phyloP scores from a whole-genome alignment of 306 rosid species.

The Fragaria iinumae region DNA sequence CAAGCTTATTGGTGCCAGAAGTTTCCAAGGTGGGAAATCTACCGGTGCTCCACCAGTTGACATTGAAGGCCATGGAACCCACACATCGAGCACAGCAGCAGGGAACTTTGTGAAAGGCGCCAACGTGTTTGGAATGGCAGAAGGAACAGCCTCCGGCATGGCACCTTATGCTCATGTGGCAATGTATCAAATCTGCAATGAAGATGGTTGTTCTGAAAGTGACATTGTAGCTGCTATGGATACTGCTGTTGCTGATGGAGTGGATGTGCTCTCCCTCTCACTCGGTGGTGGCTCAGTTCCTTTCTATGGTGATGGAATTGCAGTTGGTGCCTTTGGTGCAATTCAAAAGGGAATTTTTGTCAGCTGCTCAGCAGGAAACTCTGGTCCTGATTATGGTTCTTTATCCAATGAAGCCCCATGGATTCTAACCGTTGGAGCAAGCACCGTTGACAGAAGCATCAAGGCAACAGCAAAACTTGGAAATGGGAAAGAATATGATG shows the following conservation, averaged over 20 bases:
- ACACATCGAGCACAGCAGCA: conserved; percentile 58
- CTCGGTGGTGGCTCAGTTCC: conserved; percentile 26
- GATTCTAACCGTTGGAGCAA: conserved; percentile 40
- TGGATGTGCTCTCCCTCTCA: conserved; percentile 71
- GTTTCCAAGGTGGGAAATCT: conserved; percentile 13
- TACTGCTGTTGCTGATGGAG: conserved; percentile 40
- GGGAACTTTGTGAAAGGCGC: conserved; percentile 51
- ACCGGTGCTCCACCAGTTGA: conserved; percentile 41
- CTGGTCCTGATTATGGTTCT: conserved; percentile 40
- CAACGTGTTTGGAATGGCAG: conserved; percentile 52
- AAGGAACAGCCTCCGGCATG: conserved; percentile 64
- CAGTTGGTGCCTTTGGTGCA: conserved; percentile 62
- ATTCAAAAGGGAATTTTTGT: conserved; percentile 60
- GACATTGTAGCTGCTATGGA: conserved; percentile 34
- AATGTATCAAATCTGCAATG: conserved; percentile 31
- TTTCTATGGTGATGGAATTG: conserved; percentile 43
- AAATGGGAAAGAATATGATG: conserved; percentile 34
- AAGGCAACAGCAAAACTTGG: conserved; percentile 42
- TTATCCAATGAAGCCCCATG: conserved; percentile 60
- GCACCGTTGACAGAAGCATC: conserved; percentile 45
- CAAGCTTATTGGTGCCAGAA: conserved; percentile 62
- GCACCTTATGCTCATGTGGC: conserved; percentile 75
- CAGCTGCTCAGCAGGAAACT: conserved; percentile 56
- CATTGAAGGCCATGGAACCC: conserved; percentile 52
- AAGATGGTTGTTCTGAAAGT: conserved; percentile 14